Evolutionary conservation across 2,329 filamentous ascomycete species (phyloP), one percentile per base, ranked within the genome.

Genomic region (Aureobasidium sp.): DNA sequence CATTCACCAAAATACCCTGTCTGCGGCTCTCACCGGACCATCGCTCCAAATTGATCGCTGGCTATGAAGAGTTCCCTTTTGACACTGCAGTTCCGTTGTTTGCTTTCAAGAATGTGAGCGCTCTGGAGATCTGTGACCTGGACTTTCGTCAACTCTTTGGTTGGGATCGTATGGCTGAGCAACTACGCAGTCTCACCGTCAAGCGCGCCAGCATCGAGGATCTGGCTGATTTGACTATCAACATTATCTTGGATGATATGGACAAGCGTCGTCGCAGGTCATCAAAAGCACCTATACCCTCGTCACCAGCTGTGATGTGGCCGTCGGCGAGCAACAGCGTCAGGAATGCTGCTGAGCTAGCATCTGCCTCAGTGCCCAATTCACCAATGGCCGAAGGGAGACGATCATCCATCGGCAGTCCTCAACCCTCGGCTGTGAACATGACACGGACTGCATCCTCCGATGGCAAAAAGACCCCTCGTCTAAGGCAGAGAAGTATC

Each of bases 91-190:
- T 99, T 34, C 94, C 94, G 25, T 81, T 99, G n/a, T 88, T 96
- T 73, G 89, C 90, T 9, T 97, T 99, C 83, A 97, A 99, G 77
- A 99, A 97, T 68, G 79, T 97, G 59, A 93, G 93, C 75, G 89
- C 91, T 27, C 81, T 99, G 66, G 94, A 99, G 74, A 90, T 99
- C 59, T 92, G 88, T 76, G 92, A 95, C 76, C 88, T 97, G 71
- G 94, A 99, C 75, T 97, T 96, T 72, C 86, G 94, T 64, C 92
- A 96, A 68, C 97, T 97, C 76, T 96, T 91, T 75, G 94, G 94
- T 62, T 99, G 94, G 94, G 93, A 99, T 73, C 86, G 89, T 62
- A 77, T 97, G 61, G 89, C 94, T 9, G 94, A 99, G 71, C 92
- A 97, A 73, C 78, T 99, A 65, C 87, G 91, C 63, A 95, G 91